phyloP scores from a whole-genome alignment of 148 eudicot genomes.

The Fagopyrum homotropicum region DNA sequence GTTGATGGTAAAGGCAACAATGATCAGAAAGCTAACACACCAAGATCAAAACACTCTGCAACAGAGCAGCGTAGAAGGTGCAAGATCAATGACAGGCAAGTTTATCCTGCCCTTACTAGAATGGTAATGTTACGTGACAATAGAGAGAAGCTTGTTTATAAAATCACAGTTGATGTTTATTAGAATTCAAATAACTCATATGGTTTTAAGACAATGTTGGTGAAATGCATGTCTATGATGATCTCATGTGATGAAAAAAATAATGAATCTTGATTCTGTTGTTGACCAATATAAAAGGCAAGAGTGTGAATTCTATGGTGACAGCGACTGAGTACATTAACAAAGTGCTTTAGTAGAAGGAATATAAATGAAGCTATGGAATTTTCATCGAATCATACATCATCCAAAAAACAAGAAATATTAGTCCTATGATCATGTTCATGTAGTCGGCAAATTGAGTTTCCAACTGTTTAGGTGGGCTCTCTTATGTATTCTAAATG shows the following conservation, averaged over 20 bases:
- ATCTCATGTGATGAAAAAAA: too few relatives aligned
- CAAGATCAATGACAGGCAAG: constrained; percentile 18
- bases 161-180: neutral
- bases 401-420: neutral
- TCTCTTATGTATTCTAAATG: neutral
- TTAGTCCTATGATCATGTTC: neutral
- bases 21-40: constrained; percentile 14
- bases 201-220: too few relatives aligned
- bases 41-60: constrained; percentile 15
- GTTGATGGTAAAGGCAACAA: constrained; percentile 9
- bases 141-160: neutral
- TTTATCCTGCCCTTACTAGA: neutral
- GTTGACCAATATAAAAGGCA: neutral
- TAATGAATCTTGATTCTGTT: too few relatives aligned
- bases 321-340: neutral
- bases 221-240: too few relatives aligned
- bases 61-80: constrained; percentile 17
- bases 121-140: neutral
- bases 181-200: neutral
- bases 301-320: neutral
- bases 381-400: neutral
- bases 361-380: neutral
- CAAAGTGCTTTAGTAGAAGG: neutral
- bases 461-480: neutral
- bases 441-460: neutral